These are phyloP conservation scores for Trichoderma sp. DNA, from an alignment of 2,329 filamentous ascomycete genomes.

Conservation along the genomic window DNA sequence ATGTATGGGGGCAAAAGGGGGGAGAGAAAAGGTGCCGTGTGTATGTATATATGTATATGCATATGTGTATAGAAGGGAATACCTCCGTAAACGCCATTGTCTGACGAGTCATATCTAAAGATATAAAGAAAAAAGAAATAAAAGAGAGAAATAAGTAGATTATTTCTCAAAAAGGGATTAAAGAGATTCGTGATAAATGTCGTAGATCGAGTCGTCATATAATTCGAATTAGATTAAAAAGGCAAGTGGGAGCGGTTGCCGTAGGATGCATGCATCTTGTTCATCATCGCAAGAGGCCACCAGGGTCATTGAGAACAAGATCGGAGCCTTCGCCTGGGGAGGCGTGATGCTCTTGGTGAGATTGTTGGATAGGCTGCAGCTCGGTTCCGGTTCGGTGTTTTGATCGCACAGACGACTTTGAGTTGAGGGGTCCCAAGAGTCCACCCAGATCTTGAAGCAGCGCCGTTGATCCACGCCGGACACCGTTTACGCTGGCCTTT, in stretches of 20 bases:
- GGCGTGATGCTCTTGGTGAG: slow-evolving; percentile 39
- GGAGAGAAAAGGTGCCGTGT: background rate
- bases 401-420: slow-evolving; percentile 35
- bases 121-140: background rate
- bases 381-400: slow-evolving; percentile 44
- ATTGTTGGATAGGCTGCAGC: slow-evolving; percentile 50
- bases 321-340: slow-evolving; percentile 37
- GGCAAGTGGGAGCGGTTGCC: slow-evolving; percentile 21
- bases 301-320: slow-evolving; percentile 43
- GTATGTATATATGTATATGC: background rate
- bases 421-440: slow-evolving; percentile 54
- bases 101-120: slow-evolving; percentile 8
- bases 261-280: background rate
- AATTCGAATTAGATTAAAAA: background rate
- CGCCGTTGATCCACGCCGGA: slow-evolving; percentile 57
- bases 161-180: background rate
- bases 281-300: slow-evolving; percentile 43
- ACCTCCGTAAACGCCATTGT: slow-evolving; percentile 2
- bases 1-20: background rate
- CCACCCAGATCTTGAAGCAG: slow-evolving; percentile 62
- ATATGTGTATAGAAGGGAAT: background rate
- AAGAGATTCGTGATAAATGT: slow-evolving; percentile 14
- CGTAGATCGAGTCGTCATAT: slow-evolving; percentile 10
- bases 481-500: slow-evolving; percentile 47
- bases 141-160: background rate